These are phyloP conservation scores for Boletus subcaerulescens DNA, from an alignment of 768 basidiomycete genomes.

Conservation along the genomic window DNA sequence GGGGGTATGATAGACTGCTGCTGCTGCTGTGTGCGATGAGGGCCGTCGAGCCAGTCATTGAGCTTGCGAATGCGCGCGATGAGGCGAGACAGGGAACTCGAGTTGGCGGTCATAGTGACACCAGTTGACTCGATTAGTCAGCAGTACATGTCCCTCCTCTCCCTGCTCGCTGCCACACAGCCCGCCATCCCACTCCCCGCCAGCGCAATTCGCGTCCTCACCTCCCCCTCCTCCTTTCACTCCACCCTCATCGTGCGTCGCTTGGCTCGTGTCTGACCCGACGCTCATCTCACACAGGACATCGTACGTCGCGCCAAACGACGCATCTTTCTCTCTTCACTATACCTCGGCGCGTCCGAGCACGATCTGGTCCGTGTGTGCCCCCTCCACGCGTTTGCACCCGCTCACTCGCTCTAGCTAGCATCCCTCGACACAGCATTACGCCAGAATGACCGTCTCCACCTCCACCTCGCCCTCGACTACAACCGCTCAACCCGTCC, in stretches of 20 bases:
- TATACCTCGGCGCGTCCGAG: slow-evolving; percentile 85
- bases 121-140: slow-evolving; percentile 17
- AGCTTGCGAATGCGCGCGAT: background rate
- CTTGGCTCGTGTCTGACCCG: background rate
- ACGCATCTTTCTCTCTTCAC: slow-evolving; percentile 85
- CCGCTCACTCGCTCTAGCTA: slow-evolving; percentile 49
- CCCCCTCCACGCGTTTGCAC: background rate
- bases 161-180: slow-evolving; percentile 36
- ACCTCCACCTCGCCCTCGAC: slow-evolving; percentile 74
- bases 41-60: background rate
- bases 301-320: slow-evolving; percentile 74
- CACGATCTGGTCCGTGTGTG: slow-evolving; percentile 62
- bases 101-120: no score
- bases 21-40: background rate
- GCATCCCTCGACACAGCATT: slow-evolving; percentile 62
- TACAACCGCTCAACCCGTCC: slow-evolving; percentile 76
- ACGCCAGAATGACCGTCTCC: slow-evolving; percentile 53
- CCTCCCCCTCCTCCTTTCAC: slow-evolving; percentile 60
- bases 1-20: background rate
- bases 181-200: slow-evolving; percentile 49
- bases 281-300: slow-evolving; percentile 41
- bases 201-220: slow-evolving; percentile 51
- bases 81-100: background rate
- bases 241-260: slow-evolving; percentile 49
- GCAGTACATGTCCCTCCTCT: slow-evolving; percentile 10